phyloP scores from a whole-genome alignment of 805 yeast genomes.

The Ogataea methanolica region DNA sequence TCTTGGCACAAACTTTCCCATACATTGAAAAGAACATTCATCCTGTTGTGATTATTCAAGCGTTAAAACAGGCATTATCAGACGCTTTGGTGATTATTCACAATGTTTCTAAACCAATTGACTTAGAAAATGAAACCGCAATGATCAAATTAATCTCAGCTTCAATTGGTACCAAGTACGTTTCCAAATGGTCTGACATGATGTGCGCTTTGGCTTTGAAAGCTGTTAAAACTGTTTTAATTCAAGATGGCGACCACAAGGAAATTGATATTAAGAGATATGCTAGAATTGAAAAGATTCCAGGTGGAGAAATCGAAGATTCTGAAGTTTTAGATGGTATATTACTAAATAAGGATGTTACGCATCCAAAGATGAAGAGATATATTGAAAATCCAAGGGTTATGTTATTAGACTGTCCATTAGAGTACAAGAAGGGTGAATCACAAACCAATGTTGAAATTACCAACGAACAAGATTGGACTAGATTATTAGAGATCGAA shows the following conservation, averaged over 20 bases:
- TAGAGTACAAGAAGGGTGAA: constrained; percentile 98
- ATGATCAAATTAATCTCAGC: constrained; percentile 84
- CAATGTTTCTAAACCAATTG: constrained; percentile 78
- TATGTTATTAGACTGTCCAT: constrained; percentile 88
- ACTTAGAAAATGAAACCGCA: constrained; percentile 75
- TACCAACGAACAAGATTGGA: constrained; percentile 95
- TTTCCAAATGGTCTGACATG: constrained; percentile 81
- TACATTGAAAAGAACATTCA: constrained; percentile 93
- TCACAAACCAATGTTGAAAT: constrained; percentile 97
- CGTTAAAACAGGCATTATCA: constrained; percentile 81
- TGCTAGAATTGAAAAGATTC: constrained; percentile 89
- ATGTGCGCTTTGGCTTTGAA: constrained; percentile 87
- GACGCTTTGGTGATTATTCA: constrained; percentile 90
- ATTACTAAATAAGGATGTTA: constrained; percentile 90
- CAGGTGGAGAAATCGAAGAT: constrained; percentile 96
- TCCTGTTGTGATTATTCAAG: constrained; percentile 94
- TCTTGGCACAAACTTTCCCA: constrained; percentile 91
- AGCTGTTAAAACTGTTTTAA: constrained; percentile 81
- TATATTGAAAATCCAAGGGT: constrained; percentile 83
- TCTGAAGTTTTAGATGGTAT: constrained; percentile 87
- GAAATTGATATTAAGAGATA: constrained; percentile 93
- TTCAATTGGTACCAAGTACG: constrained; percentile 94
- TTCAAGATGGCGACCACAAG: constrained; percentile 55
- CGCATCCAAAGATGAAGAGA: constrained; percentile 98
- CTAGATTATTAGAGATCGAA: constrained; percentile 88